Conservation (phyloP, 306 rosid species). For the Lathyrus sativus region DNA sequence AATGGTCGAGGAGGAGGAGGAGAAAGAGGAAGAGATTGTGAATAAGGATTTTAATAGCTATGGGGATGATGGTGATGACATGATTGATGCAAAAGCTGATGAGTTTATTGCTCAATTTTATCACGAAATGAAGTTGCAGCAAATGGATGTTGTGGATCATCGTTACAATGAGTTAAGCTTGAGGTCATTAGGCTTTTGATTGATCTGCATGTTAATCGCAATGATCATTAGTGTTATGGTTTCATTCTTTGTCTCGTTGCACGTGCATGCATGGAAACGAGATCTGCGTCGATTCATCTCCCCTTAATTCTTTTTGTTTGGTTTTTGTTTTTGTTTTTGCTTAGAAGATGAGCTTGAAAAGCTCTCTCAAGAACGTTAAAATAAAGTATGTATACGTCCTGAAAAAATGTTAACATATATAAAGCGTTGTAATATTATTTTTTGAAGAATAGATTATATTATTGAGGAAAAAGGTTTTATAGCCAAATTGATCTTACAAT, state of each 20-base stretch:
- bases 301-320: not conserved
- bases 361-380: not conserved
- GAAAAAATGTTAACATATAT: not conserved
- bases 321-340: not conserved
- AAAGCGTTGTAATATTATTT: not conserved
- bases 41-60: conserved; percentile 14
- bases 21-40: not conserved
- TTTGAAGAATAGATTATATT: not conserved
- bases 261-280: conserved; percentile 18
- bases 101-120: conserved; percentile 82
- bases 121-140: conserved; percentile 60
- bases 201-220: not conserved
- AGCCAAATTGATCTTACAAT: not conserved
- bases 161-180: conserved; percentile 42
- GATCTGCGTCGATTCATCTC: not conserved
- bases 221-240: not conserved
- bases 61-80: conserved; percentile 57
- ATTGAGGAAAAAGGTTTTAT: not conserved
- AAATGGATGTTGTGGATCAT: conserved; percentile 26
- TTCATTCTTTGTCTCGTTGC: conserved; percentile 6
- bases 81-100: conserved; percentile 79
- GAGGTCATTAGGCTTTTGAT: conserved; percentile 54
- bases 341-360: not conserved
- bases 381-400: not conserved
- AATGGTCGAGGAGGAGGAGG: conserved; percentile 34